A percentile compares a stretch with the other conserved stretches of the same genome.
Conservation (phyloP, 768 basidiomycete species). For the Leccinum broughii region DNA sequence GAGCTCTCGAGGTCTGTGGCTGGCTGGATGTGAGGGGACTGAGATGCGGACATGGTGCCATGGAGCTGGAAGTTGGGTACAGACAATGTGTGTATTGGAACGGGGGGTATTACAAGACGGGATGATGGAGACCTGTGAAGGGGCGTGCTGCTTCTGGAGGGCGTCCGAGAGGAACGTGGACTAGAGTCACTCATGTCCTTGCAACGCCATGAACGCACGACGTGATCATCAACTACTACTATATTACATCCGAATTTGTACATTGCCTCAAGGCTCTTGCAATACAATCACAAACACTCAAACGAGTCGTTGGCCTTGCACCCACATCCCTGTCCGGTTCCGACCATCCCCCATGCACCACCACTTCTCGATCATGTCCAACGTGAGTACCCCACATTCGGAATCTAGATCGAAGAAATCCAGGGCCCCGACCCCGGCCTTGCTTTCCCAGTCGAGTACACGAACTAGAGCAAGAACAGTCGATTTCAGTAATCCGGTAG, state of each 20-base stretch:
- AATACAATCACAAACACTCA: slow-evolving; percentile 22
- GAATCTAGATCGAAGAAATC: slow-evolving; percentile 61
- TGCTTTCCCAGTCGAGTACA: slow-evolving; percentile 42
- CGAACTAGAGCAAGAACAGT: slow-evolving; percentile 36
- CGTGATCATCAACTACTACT: background rate
- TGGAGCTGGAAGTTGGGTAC: slow-evolving; percentile 58
- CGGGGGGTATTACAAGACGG: slow-evolving; percentile 52
- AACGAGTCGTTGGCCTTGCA: slow-evolving; percentile 55
- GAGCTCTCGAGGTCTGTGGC: slow-evolving; percentile 55
- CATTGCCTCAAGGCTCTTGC: background rate
- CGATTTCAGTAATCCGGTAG: background rate
- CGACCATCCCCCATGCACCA: slow-evolving; percentile 78
- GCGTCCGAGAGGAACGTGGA: slow-evolving; percentile 30
- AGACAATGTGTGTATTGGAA: slow-evolving; percentile 54
- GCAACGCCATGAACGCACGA: slow-evolving; percentile 7
- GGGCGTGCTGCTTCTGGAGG: slow-evolving; percentile 40
- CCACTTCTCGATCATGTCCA: slow-evolving; percentile 82
- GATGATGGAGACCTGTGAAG: slow-evolving; percentile 48
- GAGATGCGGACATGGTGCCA: slow-evolving; percentile 35
- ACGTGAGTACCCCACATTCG: slow-evolving; percentile 26
- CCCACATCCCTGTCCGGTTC: slow-evolving; percentile 72
- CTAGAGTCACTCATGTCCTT: slow-evolving; percentile 27
- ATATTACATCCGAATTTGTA: background rate
- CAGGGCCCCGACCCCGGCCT: slow-evolving; percentile 57
- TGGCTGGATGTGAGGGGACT: slow-evolving; percentile 29